Conservation (phyloP, 2,329 filamentous ascomycete genomes). For the Davidsoniella australis region DNA sequence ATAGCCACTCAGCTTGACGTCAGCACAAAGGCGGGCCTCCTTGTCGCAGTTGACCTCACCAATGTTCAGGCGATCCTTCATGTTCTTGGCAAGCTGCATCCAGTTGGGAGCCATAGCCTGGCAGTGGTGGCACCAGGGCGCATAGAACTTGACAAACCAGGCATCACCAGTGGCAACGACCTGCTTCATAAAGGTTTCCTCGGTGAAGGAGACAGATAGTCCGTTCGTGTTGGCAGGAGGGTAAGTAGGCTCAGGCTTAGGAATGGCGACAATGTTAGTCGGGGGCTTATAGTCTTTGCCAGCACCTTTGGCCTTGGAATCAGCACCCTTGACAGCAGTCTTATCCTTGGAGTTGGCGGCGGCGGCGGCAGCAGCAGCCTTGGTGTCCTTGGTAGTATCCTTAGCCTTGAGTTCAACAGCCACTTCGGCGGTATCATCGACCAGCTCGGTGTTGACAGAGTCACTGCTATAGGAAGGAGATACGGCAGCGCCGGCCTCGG, state of each 20-base stretch:
- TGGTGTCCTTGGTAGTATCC: slow-evolving; percentile 22
- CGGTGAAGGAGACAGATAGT: slow-evolving; percentile 55
- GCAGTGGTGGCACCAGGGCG: slow-evolving; percentile 93
- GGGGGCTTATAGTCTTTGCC: slow-evolving; percentile 12
- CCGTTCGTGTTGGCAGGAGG: slow-evolving; percentile 56
- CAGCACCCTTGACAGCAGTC: slow-evolving; percentile 20
- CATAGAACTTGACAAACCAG: slow-evolving; percentile 99
- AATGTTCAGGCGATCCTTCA: slow-evolving; percentile 77
- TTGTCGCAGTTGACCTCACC: slow-evolving; percentile 92
- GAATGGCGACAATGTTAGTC: slow-evolving; percentile 16
- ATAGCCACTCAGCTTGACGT: slow-evolving; percentile 61
- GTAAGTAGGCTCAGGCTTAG: slow-evolving; percentile 31
- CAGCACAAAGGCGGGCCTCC: slow-evolving; percentile 79
- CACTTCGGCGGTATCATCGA: slow-evolving; percentile 4
- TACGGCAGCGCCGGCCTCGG: slow-evolving; percentile 48
- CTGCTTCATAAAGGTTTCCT: slow-evolving; percentile 68
- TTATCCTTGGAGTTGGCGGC: slow-evolving; percentile 8
- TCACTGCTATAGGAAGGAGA: slow-evolving; percentile 17
- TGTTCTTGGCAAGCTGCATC: slow-evolving; percentile 76
- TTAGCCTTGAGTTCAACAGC: background rate
- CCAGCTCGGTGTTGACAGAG: background rate
- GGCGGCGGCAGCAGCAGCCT: slow-evolving; percentile 14
- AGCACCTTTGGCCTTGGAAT: slow-evolving; percentile 15
- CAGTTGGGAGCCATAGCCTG: slow-evolving; percentile 83
- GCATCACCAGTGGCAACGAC: slow-evolving; percentile 79